Base-by-base conservation (phyloP, 176 grass and related monocot genomes). In the Alopecurus myosuroides region DNA sequence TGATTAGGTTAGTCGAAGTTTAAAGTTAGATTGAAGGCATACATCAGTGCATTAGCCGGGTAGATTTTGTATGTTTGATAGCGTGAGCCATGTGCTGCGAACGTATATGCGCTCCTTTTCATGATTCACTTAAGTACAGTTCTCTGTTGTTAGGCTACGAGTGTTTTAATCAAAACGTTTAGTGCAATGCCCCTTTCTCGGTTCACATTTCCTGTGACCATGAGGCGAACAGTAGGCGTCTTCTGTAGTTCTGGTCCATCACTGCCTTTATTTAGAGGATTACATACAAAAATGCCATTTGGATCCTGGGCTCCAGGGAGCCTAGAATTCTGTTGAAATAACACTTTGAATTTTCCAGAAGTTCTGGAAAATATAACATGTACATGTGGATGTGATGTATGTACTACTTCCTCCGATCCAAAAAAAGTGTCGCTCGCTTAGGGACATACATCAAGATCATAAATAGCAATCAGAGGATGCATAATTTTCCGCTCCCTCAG, bases 1-100 rank as follows among this genome's bases (percentile, higher is more conserved):
- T 66, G 56, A 51, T 84, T 80, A 79, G 41, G 25, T 40, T 75
- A 62, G 86, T 85, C 58, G 67, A 85, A 77, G 77, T 29, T 46
- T 31, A 63, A 31, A 18, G 29, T 2, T 62, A 9, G 58, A 23
- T 34, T 51, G 57, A 36, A 36, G 49, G 8, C 33, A 48, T 51
- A 14, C 26, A 30, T 62, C 17, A 63, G 6, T 33, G 57, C 48
- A 13, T 76, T 67, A 19, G 22, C 61, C 1, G 15, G 36, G 56
- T 30, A 31, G 51, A 25, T 79, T 63, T 29, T 81, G 37, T 8
- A 37, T 70, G 74, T 34, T 15, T 51, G 41, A 62, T 60, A 20
- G 39, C 46, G 44, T 45, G 5, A 29, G 26, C 17, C 25, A 25
- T 34, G 63, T 44, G 33, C 11, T 19, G 3, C 23, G 33, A 31